Evolutionary conservation across 805 yeast species (phyloP).

Genomic region (Hanseniaspora clermontiae): DNA sequence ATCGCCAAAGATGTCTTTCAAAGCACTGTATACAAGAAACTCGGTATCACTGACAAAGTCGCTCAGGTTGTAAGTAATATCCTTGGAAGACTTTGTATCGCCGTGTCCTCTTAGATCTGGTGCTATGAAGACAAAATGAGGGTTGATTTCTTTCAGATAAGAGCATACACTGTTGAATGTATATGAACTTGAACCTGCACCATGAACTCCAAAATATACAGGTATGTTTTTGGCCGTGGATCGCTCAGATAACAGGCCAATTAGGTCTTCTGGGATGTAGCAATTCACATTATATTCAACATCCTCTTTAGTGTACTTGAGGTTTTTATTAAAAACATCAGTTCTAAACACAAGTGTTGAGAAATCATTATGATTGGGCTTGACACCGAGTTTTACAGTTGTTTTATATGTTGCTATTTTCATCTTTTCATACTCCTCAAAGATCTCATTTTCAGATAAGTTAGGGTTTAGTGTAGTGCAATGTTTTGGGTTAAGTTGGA

Average conservation of each 20-base stretch:
- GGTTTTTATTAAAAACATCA: background rate
- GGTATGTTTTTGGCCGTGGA: slow-evolving; percentile 22
- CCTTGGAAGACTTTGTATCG: slow-evolving; percentile 25
- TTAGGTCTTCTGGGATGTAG: slow-evolving; percentile 23
- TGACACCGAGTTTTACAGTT: background rate
- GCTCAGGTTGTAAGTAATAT: slow-evolving; percentile 34
- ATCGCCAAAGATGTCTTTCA: slow-evolving; percentile 15
- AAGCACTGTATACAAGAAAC: slow-evolving; percentile 35
- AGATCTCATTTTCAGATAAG: background rate
- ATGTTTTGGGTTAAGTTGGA: background rate
- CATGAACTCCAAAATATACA: slow-evolving; percentile 71
- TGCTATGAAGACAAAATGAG: slow-evolving; percentile 27
- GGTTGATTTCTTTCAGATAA: slow-evolving; percentile 27
- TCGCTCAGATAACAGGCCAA: background rate
- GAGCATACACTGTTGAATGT: slow-evolving; percentile 51
- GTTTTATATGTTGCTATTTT: background rate
- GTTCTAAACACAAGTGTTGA: background rate
- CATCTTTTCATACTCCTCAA: background rate
- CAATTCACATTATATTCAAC: slow-evolving; percentile 43
- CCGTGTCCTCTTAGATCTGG: slow-evolving; percentile 89
- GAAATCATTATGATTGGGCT: background rate
- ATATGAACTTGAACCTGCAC: slow-evolving; percentile 84
- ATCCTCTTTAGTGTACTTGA: background rate
- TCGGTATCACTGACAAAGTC: slow-evolving; percentile 48
- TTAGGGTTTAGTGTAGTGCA: background rate